A percentile compares a stretch with the other conserved stretches of the same genome.
These are phyloP conservation scores for Saccharum hybrid DNA, from an alignment of 202 grass and related monocot species.

Conservation along the genomic window DNA sequence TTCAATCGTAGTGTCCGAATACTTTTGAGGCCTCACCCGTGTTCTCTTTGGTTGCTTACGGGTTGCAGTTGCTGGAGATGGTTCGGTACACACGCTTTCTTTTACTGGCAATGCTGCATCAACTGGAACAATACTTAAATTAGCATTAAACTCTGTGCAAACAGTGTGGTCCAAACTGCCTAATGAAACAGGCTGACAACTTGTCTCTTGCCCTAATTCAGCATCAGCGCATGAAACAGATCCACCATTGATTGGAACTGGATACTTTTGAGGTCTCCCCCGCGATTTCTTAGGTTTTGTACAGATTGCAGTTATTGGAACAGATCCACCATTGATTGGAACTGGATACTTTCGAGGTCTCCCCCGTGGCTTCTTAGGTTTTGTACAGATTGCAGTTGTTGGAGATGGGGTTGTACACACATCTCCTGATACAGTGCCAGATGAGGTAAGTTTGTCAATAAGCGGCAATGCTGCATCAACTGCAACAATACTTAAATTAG, in stretches of 20 bases:
- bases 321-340: conserved; percentile 15
- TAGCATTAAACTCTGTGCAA: conserved; percentile 25
- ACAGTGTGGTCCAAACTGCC: conserved; percentile 24
- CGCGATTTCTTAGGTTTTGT: conserved; percentile 34
- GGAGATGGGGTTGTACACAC: conserved; percentile 9
- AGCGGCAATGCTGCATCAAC: conserved; percentile 46
- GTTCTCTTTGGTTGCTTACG: conserved; percentile 40
- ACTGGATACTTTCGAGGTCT: conserved; percentile 44
- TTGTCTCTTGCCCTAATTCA: conserved; percentile 43
- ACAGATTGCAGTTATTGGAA: conserved; percentile 29
- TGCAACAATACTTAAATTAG: conserved; percentile 42
- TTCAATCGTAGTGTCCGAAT: conserved; percentile 43
- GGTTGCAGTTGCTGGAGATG: conserved; percentile 5
- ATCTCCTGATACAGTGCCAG: conserved; percentile 42
- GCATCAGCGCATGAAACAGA: conserved; percentile 27
- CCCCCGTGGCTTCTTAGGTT: conserved; percentile 36
- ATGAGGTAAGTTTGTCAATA: not conserved
- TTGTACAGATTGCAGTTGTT: conserved; percentile 19
- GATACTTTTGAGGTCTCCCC: conserved; percentile 44
- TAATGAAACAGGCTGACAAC: conserved; percentile 17
- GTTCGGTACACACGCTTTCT: conserved; percentile 33
- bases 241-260: conserved; percentile 24
- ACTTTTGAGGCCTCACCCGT: conserved; percentile 39
- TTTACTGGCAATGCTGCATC: conserved; percentile 49
- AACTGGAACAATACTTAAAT: conserved; percentile 42